Conservation (phyloP, 2,329 filamentous ascomycete species). For the Verticillium nubilum region DNA sequence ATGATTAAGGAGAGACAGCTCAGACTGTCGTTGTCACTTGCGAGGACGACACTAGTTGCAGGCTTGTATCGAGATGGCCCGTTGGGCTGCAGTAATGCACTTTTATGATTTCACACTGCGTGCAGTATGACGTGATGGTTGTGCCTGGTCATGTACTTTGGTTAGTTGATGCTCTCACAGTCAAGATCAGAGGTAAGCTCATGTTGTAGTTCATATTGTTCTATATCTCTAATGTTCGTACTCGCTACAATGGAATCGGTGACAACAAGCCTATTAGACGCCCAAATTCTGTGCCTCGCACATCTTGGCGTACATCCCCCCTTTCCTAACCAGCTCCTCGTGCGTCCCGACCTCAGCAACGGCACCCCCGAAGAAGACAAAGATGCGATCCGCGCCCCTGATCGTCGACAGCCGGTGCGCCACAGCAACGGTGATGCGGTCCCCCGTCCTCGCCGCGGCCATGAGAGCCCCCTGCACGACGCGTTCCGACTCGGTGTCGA, state of each 20-base stretch:
- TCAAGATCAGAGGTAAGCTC: too few relatives aligned
- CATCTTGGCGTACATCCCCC: neutral
- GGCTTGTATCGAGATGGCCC: neutral
- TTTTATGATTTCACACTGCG: neutral
- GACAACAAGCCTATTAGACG: neutral
- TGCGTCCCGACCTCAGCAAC: slow-evolving; percentile 36
- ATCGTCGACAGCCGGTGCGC: slow-evolving; percentile 37
- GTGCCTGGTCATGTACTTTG: too few relatives aligned
- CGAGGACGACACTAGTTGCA: neutral
- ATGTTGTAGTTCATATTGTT: too few relatives aligned
- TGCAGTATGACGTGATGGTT: too few relatives aligned
- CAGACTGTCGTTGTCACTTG: neutral
- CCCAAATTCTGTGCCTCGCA: slow-evolving; percentile 11
- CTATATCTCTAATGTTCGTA: too few relatives aligned
- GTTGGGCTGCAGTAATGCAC: neutral
- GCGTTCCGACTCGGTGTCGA: slow-evolving; percentile 54
- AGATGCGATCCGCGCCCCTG: slow-evolving; percentile 35
- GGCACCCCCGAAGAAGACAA: slow-evolving; percentile 33
- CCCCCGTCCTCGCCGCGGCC: slow-evolving; percentile 6
- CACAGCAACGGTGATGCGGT: slow-evolving; percentile 24
- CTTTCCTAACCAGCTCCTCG: slow-evolving; percentile 18
- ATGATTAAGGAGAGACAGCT: neutral
- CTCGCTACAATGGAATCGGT: too few relatives aligned
- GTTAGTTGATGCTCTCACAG: too few relatives aligned
- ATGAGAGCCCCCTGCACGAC: slow-evolving; percentile 43